Conservation (phyloP, 2,329 filamentous ascomycete species). For the Nemania sp. region DNA sequence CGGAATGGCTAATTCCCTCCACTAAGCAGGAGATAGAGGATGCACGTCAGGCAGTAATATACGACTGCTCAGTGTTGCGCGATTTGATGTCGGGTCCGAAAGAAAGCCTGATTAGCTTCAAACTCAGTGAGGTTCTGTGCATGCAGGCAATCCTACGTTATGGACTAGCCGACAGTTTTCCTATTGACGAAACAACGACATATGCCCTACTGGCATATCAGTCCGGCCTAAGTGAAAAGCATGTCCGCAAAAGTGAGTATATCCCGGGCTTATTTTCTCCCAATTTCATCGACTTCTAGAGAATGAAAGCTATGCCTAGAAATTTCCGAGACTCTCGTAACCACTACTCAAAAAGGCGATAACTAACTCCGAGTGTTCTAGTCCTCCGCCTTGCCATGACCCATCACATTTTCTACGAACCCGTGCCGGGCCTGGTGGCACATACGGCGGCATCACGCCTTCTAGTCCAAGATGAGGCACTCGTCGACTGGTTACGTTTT, state of each 20-base stretch:
- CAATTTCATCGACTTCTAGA: no score
- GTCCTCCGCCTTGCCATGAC: constrained; percentile 2
- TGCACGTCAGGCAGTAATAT: background rate
- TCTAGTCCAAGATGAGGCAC: constrained; percentile 2
- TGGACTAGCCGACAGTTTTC: background rate
- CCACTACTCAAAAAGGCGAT: no score
- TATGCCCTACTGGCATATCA: constrained; percentile 5
- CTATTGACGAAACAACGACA: background rate
- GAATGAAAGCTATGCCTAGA: no score
- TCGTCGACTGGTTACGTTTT: constrained; percentile 12
- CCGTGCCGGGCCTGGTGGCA: background rate
- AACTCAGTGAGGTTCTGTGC: background rate
- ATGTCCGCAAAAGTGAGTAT: background rate
- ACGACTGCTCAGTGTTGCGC: background rate
- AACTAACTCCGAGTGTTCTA: no score
- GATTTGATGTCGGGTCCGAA: background rate
- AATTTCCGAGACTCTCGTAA: no score
- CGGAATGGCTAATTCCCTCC: background rate
- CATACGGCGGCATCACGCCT: constrained; percentile 1
- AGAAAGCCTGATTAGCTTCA: background rate
- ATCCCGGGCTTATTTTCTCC: no score
- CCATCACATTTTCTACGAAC: constrained; percentile 5
- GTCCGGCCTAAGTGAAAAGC: background rate
- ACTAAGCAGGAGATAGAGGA: background rate
- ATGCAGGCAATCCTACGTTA: constrained; percentile 5